phyloP scores from a whole-genome alignment of 495 filamentous ascomycete species.

The Neurospora sp. region DNA sequence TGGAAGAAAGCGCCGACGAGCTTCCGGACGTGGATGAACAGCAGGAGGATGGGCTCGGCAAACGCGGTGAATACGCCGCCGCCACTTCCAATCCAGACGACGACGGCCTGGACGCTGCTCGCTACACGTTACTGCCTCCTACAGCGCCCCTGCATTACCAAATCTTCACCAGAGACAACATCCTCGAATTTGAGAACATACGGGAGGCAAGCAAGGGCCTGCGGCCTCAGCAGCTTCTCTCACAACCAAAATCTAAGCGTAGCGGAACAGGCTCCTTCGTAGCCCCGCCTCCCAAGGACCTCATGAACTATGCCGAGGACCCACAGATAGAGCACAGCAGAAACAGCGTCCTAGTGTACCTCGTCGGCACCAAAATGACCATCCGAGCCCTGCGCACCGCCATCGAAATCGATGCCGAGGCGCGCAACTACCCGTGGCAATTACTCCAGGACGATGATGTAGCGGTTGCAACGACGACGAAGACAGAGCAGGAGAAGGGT shows the following conservation, averaged over 20 bases:
- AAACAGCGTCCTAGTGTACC: conserved; percentile 29
- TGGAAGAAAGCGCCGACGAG: not conserved
- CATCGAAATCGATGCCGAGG: conserved; percentile 34
- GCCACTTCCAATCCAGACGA: not conserved
- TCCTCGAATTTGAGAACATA: not conserved
- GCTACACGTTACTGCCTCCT: not conserved
- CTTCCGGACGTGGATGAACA: not conserved
- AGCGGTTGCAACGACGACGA: conserved; percentile 14
- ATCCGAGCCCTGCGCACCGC: conserved; percentile 17
- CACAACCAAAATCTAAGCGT: not conserved
- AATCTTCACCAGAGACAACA: not conserved
- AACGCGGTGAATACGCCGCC: not conserved
- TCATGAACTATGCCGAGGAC: conserved; percentile 17
- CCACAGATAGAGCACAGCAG: conserved; percentile 24
- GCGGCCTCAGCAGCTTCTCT: not conserved
- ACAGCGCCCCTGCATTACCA: not conserved
- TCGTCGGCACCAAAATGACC: conserved; percentile 23
- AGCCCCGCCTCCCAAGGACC: not conserved
- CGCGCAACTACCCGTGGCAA: conserved; percentile 32
- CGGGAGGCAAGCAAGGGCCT: not conserved
- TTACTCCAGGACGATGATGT: conserved; percentile 13
- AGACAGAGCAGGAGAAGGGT: not conserved
- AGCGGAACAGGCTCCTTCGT: not conserved
- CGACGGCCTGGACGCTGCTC: not conserved
- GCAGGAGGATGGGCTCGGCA: not conserved